Evolutionary conservation across 2,329 filamentous ascomycete genomes (phyloP).

Genomic region (Aspergillus sp.): DNA sequence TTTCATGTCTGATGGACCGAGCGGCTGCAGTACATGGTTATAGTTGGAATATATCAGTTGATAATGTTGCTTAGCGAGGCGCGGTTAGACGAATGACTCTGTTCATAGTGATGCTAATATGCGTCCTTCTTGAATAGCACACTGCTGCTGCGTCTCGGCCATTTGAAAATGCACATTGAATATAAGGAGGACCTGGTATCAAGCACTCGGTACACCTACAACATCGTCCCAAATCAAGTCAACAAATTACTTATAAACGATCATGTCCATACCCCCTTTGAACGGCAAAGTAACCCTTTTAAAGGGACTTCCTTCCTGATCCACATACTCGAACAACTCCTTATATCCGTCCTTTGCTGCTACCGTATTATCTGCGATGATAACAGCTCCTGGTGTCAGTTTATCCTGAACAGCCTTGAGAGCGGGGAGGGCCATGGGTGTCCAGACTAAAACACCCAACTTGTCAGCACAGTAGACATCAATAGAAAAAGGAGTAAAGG

Average conservation of each 20-base stretch:
- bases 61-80: too few relatives aligned
- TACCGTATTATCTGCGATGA: conserved; percentile 53
- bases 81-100: too few relatives aligned
- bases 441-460: neutral
- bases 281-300: neutral
- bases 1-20: too few relatives aligned
- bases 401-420: conserved; percentile 49
- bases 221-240: neutral
- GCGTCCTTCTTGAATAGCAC: too few relatives aligned
- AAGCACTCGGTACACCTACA: neutral
- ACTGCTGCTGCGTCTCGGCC: too few relatives aligned
- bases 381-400: conserved; percentile 48
- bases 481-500: neutral
- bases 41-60: too few relatives aligned
- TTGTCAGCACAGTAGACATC: neutral
- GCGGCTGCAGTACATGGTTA: too few relatives aligned
- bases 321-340: conserved; percentile 1
- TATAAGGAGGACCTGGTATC: too few relatives aligned
- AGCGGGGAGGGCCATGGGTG: conserved; percentile 52
- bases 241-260: neutral
- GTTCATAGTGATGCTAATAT: too few relatives aligned
- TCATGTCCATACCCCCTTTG: neutral
- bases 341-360: conserved; percentile 41
- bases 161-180: too few relatives aligned
- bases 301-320: neutral